These are phyloP conservation scores for Pseudogymnoascus verrucosus DNA, from an alignment of 2,329 filamentous ascomycete species.

Conservation along the genomic window DNA sequence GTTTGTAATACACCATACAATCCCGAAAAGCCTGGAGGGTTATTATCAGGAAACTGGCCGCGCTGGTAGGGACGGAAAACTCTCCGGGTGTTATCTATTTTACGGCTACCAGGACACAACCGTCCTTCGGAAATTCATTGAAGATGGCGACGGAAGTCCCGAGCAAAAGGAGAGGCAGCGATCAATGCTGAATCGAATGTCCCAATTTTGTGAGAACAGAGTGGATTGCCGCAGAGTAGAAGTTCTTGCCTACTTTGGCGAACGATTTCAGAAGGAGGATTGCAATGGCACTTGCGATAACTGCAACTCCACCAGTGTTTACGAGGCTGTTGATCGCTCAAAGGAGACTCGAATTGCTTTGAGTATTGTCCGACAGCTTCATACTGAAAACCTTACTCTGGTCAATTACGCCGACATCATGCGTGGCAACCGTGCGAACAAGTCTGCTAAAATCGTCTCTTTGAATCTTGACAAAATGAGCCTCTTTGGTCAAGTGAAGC, in stretches of 20 bases:
- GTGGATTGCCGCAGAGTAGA: slow-evolving; percentile 81
- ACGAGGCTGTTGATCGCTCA: slow-evolving; percentile 70
- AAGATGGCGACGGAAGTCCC: slow-evolving; percentile 64
- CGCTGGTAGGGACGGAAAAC: slow-evolving; percentile 82
- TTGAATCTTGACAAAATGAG: slow-evolving; percentile 31
- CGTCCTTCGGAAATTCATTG: slow-evolving; percentile 71
- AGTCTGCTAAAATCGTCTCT: slow-evolving; percentile 45
- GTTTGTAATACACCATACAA: slow-evolving; percentile 86
- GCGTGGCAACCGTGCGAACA: slow-evolving; percentile 64
- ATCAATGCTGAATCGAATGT: slow-evolving; percentile 76
- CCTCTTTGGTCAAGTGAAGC: slow-evolving; percentile 60
- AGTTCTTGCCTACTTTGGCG: slow-evolving; percentile 90
- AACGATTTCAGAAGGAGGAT: slow-evolving; percentile 63
- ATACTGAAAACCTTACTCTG: slow-evolving; percentile 58
- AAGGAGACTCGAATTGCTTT: slow-evolving; percentile 65
- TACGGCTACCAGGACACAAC: slow-evolving; percentile 74
- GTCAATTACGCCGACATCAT: slow-evolving; percentile 80
- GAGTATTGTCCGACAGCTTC: slow-evolving; percentile 52
- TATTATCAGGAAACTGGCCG: slow-evolving; percentile 98
- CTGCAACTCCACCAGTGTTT: slow-evolving; percentile 64
- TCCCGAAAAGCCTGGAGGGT: slow-evolving; percentile 92
- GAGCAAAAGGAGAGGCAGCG: slow-evolving; percentile 79
- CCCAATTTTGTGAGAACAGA: slow-evolving; percentile 83
- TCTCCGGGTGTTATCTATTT: slow-evolving; percentile 83
- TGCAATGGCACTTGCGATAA: slow-evolving; percentile 82